These are phyloP conservation scores for Suillus cothurnatus DNA, from an alignment of 768 basidiomycete genomes.

Conservation along the genomic window DNA sequence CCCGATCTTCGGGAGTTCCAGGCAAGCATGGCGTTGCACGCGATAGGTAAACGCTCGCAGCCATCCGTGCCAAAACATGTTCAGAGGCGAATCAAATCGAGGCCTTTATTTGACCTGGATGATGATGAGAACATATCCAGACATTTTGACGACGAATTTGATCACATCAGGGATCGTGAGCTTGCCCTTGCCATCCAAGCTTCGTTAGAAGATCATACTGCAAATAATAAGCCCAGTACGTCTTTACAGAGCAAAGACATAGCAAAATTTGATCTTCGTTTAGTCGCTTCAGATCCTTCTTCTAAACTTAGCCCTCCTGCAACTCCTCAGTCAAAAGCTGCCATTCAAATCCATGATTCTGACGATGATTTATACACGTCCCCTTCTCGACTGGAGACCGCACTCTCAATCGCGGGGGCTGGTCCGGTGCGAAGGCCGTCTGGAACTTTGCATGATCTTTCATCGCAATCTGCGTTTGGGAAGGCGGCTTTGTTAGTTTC, in stretches of 20 bases:
- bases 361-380: slow-evolving; percentile 53
- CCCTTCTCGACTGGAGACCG: slow-evolving; percentile 64
- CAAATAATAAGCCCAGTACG: slow-evolving; percentile 1
- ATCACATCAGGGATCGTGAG: slow-evolving; percentile 54
- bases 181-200: slow-evolving; percentile 64
- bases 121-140: slow-evolving; percentile 45
- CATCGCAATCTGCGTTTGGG: slow-evolving; percentile 37
- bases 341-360: slow-evolving; percentile 21
- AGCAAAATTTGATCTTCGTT: neutral
- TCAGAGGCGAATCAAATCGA: slow-evolving; percentile 37
- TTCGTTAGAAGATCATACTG: slow-evolving; percentile 46
- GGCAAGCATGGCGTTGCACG: slow-evolving; percentile 60
- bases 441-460: slow-evolving; percentile 15
- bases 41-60: slow-evolving; percentile 52
- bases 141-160: slow-evolving; percentile 25
- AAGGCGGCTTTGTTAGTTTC: slow-evolving; percentile 35
- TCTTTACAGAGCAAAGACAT: neutral
- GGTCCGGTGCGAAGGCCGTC: slow-evolving; percentile 35
- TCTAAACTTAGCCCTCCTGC: slow-evolving; percentile 9
- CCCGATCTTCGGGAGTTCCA: slow-evolving; percentile 66
- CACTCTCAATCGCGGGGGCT: slow-evolving; percentile 66
- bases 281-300: slow-evolving; percentile 6
- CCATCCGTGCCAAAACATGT: slow-evolving; percentile 29
- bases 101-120: slow-evolving; percentile 56
- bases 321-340: neutral